These are phyloP conservation scores for Carex scoparia DNA, from an alignment of 176 grass and related monocot species.

Conservation along the genomic window DNA sequence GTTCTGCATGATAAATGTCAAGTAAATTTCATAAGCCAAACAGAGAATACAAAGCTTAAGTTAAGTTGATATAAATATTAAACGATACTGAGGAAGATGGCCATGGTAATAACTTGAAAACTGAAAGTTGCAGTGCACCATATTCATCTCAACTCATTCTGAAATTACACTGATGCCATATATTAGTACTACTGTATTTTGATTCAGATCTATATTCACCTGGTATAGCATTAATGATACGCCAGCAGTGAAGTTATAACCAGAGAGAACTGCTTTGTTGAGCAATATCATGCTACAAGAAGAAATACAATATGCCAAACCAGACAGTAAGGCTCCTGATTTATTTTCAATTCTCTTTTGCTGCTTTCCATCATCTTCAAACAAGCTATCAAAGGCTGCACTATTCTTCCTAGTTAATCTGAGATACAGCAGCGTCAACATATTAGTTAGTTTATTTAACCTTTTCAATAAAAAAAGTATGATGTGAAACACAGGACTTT, in stretches of 20 bases:
- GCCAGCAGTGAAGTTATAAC: slow-evolving; percentile 64
- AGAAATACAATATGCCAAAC: slow-evolving; percentile 62
- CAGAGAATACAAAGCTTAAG: background rate
- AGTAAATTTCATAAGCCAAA: background rate
- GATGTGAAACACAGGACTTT: background rate
- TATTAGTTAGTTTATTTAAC: background rate
- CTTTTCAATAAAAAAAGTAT: background rate
- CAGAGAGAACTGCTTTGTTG: slow-evolving; percentile 80
- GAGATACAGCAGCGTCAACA: background rate
- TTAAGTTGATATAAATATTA: background rate
- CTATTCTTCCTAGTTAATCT: slow-evolving; percentile 59
- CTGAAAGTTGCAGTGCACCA: background rate
- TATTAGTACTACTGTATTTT: background rate
- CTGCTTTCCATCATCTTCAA: slow-evolving; percentile 45
- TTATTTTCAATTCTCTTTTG: slow-evolving; percentile 40
- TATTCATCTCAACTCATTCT: background rate
- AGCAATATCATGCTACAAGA: slow-evolving; percentile 97
- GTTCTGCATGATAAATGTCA: slow-evolving; percentile 41
- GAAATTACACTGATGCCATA: too few species aligned
- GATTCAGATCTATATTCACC: slow-evolving; percentile 32
- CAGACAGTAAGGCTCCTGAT: slow-evolving; percentile 49
- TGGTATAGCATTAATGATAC: slow-evolving; percentile 76
- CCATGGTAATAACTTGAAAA: background rate
- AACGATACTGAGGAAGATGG: background rate
- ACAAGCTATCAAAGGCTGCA: slow-evolving; percentile 41